These are phyloP conservation scores for Leucaena leucocephala DNA, from an alignment of 306 rosid genomes.

Conservation along the genomic window DNA sequence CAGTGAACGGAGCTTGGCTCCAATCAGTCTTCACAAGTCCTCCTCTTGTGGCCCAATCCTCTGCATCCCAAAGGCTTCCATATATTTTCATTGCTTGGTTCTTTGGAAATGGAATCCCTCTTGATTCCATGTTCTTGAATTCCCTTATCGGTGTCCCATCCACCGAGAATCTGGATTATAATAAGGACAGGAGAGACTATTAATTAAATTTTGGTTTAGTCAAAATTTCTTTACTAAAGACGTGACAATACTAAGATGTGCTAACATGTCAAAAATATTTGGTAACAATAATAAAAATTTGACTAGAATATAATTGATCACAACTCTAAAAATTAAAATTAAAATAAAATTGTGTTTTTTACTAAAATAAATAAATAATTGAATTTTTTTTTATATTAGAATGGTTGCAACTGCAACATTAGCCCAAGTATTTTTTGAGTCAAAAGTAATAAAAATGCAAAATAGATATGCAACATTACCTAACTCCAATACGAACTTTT, in stretches of 20 bases:
- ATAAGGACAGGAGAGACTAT: too few species aligned
- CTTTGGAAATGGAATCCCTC: conserved; percentile 53
- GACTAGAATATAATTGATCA: neutral
- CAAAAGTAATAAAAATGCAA: neutral
- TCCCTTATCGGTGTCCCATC: conserved; percentile 71
- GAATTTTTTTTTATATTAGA: neutral
- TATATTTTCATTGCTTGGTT: conserved; percentile 62
- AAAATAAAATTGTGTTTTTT: neutral
- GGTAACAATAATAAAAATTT: neutral
- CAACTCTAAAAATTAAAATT: too few species aligned
- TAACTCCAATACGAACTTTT: neutral
- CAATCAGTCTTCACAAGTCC: conserved; percentile 69
- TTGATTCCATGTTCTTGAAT: conserved; percentile 66
- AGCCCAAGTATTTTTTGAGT: neutral
- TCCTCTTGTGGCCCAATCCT: conserved; percentile 72
- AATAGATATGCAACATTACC: neutral
- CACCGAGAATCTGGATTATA: conserved; percentile 47
- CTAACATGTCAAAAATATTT: too few species aligned
- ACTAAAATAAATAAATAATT: neutral
- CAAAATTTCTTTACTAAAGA: neutral
- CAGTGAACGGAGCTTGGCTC: conserved; percentile 71
- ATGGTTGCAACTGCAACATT: neutral
- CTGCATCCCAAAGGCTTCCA: conserved; percentile 66
- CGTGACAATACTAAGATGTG: neutral
- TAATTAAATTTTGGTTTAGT: neutral